Evolutionary conservation across 805 yeast genomes (phyloP), one percentile per base, ranked within the genome.

Genomic region (Scheffersomyces lignosus): DNA sequence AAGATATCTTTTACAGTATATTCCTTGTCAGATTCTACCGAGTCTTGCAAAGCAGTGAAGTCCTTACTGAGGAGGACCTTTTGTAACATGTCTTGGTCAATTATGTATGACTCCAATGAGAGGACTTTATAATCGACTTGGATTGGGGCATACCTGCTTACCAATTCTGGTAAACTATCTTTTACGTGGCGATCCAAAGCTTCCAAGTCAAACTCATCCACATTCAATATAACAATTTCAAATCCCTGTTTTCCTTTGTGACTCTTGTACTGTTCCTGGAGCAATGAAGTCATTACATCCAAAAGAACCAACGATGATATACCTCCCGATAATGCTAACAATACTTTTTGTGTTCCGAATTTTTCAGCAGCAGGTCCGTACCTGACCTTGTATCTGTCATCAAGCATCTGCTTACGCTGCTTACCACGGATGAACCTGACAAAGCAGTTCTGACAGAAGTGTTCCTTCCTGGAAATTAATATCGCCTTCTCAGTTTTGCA

Each of bases 361-460:
- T 47, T 34, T 23, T 54, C 60, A 10, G 62, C 65, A 13, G 64
- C 64, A 1, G 62, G 60, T 10, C 77, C 78, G 49, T 66, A 88
- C 49, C 81, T 75, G 15, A 85, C 90, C 52, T 87, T 85, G 62
- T 75, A 89, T 37, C 71, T 77, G 10, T 85, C 89, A 45, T 73
- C 77, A 55, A 66, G 70, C 88, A 91, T 80, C 52, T 75, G 84
- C 52, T 83, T 85, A 43, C 96, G 71, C 59, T 87, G 89, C 57
- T 90, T 90, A 16, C 87, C 81, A 39, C 83, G 72, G 25, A 90
- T 70, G 54, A 87, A 90, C 41, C 80, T 72, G 15, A 75, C 54
- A 49, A 87, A 91, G 58, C 98, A 90, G 18, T 41, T 39, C 41
- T 66, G 60, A 60, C 95, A 86, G 40, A 83, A 83, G 13, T 64